A percentile compares a stretch with the other conserved stretches of the same genome.
These are phyloP conservation scores for Neofusicoccum laricinum DNA, from an alignment of 2,329 filamentous ascomycete species.

Conservation along the genomic window DNA sequence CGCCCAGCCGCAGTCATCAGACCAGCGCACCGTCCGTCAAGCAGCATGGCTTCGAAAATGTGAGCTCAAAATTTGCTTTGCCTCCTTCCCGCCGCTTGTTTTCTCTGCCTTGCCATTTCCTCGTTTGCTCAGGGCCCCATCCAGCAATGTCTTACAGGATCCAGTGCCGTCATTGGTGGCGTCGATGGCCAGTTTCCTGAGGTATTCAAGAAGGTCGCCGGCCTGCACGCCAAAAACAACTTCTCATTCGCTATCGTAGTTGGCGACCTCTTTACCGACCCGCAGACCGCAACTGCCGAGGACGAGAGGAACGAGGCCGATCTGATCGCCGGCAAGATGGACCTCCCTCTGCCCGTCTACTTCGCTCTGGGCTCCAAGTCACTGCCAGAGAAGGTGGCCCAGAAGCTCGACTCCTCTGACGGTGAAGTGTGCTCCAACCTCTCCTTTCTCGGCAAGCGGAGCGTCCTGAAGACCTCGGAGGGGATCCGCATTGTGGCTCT, in stretches of 20 bases:
- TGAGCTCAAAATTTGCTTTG: conserved; percentile 31
- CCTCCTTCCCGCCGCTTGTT: not conserved
- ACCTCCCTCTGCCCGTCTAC: conserved; percentile 80
- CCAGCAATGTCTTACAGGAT: not conserved
- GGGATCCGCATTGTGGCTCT: conserved; percentile 84
- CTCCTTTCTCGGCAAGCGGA: conserved; percentile 83
- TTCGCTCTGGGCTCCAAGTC: conserved; percentile 75
- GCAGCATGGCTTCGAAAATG: conserved; percentile 57
- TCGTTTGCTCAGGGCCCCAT: not conserved
- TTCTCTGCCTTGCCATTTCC: not conserved
- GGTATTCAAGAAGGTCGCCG: conserved; percentile 75
- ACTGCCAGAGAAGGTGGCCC: conserved; percentile 68
- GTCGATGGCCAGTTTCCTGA: conserved; percentile 74
- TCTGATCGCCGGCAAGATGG: conserved; percentile 69
- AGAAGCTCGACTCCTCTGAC: conserved; percentile 69
- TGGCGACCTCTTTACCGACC: conserved; percentile 74
- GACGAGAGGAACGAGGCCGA: conserved; percentile 53
- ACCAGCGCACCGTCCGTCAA: not conserved
- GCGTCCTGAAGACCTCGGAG: conserved; percentile 83
- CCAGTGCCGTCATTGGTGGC: conserved; percentile 76
- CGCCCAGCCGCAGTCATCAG: too few species aligned
- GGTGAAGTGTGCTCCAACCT: conserved; percentile 83
- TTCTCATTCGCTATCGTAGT: conserved; percentile 83
- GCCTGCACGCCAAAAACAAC: conserved; percentile 79
- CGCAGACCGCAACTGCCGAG: conserved; percentile 43